These are phyloP conservation scores for Liriodendron chinense DNA, from an alignment of 164 flowering plant species.

Conservation along the genomic window DNA sequence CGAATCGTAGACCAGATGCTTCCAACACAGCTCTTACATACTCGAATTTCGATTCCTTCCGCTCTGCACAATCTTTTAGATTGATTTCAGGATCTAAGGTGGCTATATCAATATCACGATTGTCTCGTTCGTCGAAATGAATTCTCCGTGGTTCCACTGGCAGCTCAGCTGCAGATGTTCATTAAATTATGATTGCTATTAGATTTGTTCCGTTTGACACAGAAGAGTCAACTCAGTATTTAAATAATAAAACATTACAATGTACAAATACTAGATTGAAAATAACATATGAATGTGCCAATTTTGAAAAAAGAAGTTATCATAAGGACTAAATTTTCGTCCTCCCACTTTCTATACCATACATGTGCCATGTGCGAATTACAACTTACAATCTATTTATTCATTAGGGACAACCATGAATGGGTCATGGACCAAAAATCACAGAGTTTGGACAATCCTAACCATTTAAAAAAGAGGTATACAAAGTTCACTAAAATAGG, in stretches of 20 bases:
- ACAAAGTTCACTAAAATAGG: not conserved
- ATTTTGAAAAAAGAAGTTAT: not conserved
- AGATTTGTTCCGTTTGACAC: not conserved
- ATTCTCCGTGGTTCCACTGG: constrained; percentile 53
- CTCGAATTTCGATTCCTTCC: constrained; percentile 41
- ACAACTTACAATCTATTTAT: no score
- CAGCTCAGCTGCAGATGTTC: constrained; percentile 36
- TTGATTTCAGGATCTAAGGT: constrained; percentile 15
- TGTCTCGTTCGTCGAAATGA: constrained; percentile 50
- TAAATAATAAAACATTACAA: no score
- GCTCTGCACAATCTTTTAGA: constrained; percentile 29
- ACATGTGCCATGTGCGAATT: no score
- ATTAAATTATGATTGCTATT: constrained; percentile 10
- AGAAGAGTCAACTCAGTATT: not conserved
- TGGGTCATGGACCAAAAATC: no score
- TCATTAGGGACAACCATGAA: no score
- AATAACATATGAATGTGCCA: not conserved
- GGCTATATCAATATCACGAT: constrained; percentile 15
- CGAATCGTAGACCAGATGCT: constrained; percentile 52
- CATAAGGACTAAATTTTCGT: no score
- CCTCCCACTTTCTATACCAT: no score
- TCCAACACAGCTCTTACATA: constrained; percentile 59
- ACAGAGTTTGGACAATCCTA: no score
- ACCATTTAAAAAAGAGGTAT: no score
- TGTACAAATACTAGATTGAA: not conserved